phyloP scores from a whole-genome alignment of 306 rosid species.

The Lablab purpureus region DNA sequence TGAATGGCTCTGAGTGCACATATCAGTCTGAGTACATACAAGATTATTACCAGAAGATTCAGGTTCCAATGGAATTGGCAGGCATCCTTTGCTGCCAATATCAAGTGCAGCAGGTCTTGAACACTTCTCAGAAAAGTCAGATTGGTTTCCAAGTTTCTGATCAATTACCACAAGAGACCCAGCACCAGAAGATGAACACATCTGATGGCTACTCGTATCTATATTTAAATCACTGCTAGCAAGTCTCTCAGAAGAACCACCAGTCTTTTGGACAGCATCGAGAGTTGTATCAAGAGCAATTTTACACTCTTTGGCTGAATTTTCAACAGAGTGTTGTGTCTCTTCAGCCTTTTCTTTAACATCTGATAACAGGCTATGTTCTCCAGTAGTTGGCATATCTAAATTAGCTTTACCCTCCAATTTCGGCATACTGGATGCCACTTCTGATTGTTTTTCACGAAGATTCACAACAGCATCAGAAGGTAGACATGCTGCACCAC shows the following conservation, averaged over 20 bases:
- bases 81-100: constrained; percentile 38
- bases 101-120: constrained; percentile 47
- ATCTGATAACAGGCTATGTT: constrained; percentile 31
- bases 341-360: constrained; percentile 51
- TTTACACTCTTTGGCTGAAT: constrained; percentile 39
- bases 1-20: constrained; percentile 25
- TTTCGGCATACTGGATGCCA: constrained; percentile 35
- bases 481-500: constrained; percentile 21
- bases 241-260: constrained; percentile 44
- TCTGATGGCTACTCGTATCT: constrained; percentile 40
- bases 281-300: constrained; percentile 41
- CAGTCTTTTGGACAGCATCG: constrained; percentile 46
- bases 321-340: constrained; percentile 45
- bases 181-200: constrained; percentile 47
- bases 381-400: constrained; percentile 40
- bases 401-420: constrained; percentile 41
- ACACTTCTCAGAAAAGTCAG: constrained; percentile 50
- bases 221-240: constrained; percentile 39
- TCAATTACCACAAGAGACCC: constrained; percentile 43
- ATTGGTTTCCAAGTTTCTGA: constrained; percentile 47
- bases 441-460: constrained; percentile 45
- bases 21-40: constrained; percentile 36
- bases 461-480: background rate
- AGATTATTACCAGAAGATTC: constrained; percentile 37
- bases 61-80: constrained; percentile 38